Evolutionary conservation across 2,329 filamentous ascomycete species (phyloP).

Genomic region (Thermothelomyces thermophilus): DNA sequence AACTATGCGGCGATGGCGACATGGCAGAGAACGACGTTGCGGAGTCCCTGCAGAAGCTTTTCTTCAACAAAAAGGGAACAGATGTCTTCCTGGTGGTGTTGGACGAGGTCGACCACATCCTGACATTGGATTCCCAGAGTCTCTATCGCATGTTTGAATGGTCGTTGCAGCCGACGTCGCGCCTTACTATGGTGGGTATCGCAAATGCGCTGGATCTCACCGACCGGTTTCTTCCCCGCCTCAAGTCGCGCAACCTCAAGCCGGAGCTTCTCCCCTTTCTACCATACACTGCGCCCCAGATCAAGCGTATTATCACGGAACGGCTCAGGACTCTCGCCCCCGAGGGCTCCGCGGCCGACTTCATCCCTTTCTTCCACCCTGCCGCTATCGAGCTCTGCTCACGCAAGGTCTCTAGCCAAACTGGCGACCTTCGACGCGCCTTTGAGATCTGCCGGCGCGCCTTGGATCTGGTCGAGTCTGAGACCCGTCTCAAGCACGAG

Average conservation of each 20-base stretch:
- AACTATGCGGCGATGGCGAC: constrained; percentile 57
- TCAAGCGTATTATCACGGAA: constrained; percentile 77
- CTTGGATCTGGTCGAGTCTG: constrained; percentile 80
- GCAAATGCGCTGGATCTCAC: constrained; percentile 95
- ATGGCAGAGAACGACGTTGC: constrained; percentile 63
- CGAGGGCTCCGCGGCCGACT: constrained; percentile 45
- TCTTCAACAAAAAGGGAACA: constrained; percentile 54
- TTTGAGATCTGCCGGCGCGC: constrained; percentile 90
- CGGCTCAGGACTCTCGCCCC: constrained; percentile 72
- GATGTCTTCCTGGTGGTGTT: constrained; percentile 75
- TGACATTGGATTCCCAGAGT: constrained; percentile 81
- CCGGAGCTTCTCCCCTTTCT: constrained; percentile 85
- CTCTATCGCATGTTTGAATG: constrained; percentile 95
- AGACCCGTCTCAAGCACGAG: constrained; percentile 69
- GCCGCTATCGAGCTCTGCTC: constrained; percentile 90
- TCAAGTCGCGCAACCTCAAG: constrained; percentile 89
- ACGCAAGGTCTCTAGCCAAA: constrained; percentile 90
- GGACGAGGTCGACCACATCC: constrained; percentile 91
- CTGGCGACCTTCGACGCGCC: constrained; percentile 87
- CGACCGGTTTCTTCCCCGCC: constrained; percentile 84
- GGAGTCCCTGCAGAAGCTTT: constrained; percentile 61
- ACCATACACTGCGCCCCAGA: constrained; percentile 82
- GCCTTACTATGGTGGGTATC: constrained; percentile 80
- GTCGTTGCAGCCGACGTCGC: constrained; percentile 76
- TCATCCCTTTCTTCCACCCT: constrained; percentile 84